Evolutionary conservation across 441 rosid species (phyloP).

Genomic region (Populus trichocarpa): DNA sequence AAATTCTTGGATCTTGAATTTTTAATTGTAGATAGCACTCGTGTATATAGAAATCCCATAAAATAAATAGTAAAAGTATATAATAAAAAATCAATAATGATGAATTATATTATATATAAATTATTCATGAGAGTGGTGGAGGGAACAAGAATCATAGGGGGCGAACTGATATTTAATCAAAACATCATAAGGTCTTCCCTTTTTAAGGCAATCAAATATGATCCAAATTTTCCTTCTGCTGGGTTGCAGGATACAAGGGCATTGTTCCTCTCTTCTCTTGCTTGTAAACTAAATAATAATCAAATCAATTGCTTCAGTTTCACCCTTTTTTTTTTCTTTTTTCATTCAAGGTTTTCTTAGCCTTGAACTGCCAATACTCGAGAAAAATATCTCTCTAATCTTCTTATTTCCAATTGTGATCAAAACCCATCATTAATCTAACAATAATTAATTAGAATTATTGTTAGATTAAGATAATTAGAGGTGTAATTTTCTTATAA

Average conservation of each 20-base stretch:
- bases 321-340: too few species aligned
- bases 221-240: not conserved
- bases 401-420: too few species aligned
- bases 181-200: not conserved
- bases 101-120: constrained; percentile 10
- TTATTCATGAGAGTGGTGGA: constrained; percentile 19
- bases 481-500: too few species aligned
- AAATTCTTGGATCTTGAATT: not conserved
- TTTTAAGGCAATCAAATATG: not conserved
- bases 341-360: too few species aligned
- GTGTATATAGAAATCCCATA: not conserved
- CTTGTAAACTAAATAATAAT: not conserved
- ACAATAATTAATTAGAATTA: too few species aligned
- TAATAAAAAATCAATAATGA: constrained; percentile 8
- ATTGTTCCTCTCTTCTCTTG: not conserved
- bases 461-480: too few species aligned
- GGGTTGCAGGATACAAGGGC: not conserved
- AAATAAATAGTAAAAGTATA: not conserved
- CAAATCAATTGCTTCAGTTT: too few species aligned
- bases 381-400: too few species aligned
- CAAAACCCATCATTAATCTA: too few species aligned
- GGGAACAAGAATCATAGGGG: constrained; percentile 16
- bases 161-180: not conserved
- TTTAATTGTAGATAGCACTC: not conserved
- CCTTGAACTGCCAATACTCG: too few species aligned